A percentile compares a stretch with the other conserved stretches of the same genome.
Evolutionary conservation across 176 grass and related monocot species (phyloP).

Genomic region (Carex littledalei): DNA sequence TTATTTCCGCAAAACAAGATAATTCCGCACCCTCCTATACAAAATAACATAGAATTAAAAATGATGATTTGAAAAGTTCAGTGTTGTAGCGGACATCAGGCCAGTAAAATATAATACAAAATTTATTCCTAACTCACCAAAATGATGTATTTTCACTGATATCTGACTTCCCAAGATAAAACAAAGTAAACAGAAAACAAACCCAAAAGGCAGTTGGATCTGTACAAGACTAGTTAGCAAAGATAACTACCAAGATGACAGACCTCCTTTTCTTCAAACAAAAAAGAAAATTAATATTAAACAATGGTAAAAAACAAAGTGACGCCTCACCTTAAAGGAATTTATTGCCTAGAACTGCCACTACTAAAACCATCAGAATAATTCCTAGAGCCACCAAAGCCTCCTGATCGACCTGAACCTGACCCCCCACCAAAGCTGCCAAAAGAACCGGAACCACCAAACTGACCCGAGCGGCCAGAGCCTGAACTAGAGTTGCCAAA

Average conservation of each 20-base stretch:
- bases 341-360: neutral
- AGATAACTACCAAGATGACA: too few relatives aligned
- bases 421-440: constrained; percentile 40
- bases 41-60: constrained; percentile 8
- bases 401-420: constrained; percentile 15
- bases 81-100: neutral
- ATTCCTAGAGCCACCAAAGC: constrained; percentile 12
- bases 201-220: neutral
- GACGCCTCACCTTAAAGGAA: neutral
- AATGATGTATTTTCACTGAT: neutral
- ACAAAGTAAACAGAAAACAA: too few relatives aligned
- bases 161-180: neutral
- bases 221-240: neutral
- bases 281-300: neutral
- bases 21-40: neutral
- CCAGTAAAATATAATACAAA: neutral
- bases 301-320: neutral
- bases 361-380: neutral
- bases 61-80: neutral
- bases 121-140: neutral
- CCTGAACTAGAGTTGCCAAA: constrained; percentile 41
- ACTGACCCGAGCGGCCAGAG: constrained; percentile 17
- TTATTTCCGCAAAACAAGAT: neutral
- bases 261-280: neutral
- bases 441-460: constrained; percentile 39